Conservation (phyloP, 1,139 yeast species). For the Lipomyces yarrowii region DNA sequence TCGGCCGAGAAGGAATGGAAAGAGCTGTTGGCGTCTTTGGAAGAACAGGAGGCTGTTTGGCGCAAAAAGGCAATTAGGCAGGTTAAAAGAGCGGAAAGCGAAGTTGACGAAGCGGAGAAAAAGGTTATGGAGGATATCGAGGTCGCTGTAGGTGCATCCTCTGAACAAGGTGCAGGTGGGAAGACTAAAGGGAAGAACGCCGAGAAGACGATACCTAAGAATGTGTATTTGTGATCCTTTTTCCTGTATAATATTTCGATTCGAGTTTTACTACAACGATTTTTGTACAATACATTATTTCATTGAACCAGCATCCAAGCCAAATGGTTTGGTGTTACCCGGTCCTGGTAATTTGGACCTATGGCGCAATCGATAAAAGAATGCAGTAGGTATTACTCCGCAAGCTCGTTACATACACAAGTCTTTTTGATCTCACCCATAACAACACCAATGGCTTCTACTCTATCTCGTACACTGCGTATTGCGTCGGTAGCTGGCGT, state of each 20-base stretch:
- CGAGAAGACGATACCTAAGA: neutral
- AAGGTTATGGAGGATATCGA: neutral
- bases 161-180: neutral
- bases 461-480: neutral
- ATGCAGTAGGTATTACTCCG: neutral
- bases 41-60: conserved; percentile 14
- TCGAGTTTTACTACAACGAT: neutral
- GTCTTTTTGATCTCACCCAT: neutral
- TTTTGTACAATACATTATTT: neutral
- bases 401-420: neutral
- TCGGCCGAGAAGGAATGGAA: conserved; percentile 31
- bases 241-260: neutral
- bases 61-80: neutral
- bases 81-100: neutral
- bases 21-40: conserved; percentile 24
- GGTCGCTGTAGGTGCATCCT: neutral
- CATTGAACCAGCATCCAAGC: neutral
- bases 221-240: neutral
- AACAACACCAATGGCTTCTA: conserved; percentile 6
- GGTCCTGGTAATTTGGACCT: too few relatives aligned
- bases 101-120: neutral
- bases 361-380: too few relatives aligned
- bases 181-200: neutral
- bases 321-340: too few relatives aligned
- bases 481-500: conserved; percentile 3